Percentiles rank a stretch among this genome's conserved stretches.
Conservation (phyloP, 805 yeast genomes). For the Ogataea paradorogensis region DNA sequence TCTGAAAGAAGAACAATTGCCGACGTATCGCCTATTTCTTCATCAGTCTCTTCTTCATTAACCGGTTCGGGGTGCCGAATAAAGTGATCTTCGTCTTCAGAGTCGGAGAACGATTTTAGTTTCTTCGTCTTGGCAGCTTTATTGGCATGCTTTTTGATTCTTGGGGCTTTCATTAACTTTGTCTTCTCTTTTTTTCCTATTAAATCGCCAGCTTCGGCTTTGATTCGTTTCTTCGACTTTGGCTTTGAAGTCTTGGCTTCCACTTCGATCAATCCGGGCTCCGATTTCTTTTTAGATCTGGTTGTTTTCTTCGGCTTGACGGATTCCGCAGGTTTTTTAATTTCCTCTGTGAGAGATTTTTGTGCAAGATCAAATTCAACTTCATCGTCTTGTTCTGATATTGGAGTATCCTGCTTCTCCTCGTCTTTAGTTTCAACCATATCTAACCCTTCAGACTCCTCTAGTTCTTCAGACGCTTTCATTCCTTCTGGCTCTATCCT, state of each 20-base stretch:
- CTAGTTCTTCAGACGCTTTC: not conserved
- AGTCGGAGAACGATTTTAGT: slow-evolving; percentile 1
- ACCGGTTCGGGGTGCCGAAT: not conserved
- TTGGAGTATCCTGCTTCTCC: not conserved
- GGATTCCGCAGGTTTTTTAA: slow-evolving; percentile 1
- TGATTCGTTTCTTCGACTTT: not conserved
- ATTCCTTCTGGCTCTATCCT: not conserved
- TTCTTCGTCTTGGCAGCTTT: not conserved
- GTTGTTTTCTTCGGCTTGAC: slow-evolving; percentile 1
- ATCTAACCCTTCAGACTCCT: not conserved
- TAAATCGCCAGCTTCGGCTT: slow-evolving; percentile 2
- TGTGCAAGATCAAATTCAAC: slow-evolving; percentile 1
- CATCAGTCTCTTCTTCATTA: slow-evolving; percentile 1
- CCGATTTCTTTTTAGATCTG: not conserved
- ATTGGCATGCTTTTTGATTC: not conserved
- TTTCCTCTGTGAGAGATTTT: slow-evolving; percentile 2
- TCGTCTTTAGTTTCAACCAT: not conserved
- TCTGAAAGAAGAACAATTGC: slow-evolving; percentile 18
- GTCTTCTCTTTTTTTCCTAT: not conserved
- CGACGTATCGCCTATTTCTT: slow-evolving; percentile 16
- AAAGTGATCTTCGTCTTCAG: not conserved
- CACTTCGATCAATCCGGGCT: not conserved
- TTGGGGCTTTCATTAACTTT: not conserved
- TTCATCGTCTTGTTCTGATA: not conserved
- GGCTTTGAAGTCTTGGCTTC: not conserved